A percentile compares a stretch with the other conserved stretches of the same genome.
These are phyloP conservation scores for Drechslerella stenobrocha DNA, from an alignment of 2,329 filamentous ascomycete genomes.

Conservation along the genomic window DNA sequence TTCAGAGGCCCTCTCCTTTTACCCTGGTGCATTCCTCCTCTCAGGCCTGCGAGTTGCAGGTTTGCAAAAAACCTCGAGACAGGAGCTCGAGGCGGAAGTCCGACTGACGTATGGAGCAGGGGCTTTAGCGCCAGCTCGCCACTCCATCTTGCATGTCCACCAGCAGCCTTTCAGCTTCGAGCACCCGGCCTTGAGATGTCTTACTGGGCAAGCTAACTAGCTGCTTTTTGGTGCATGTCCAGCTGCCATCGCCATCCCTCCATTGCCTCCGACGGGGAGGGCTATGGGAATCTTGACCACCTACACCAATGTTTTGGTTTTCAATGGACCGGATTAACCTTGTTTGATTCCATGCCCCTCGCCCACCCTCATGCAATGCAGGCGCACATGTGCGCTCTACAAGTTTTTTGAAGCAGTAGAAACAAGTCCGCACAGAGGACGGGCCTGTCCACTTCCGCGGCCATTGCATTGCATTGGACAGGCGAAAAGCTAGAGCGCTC, in stretches of 20 bases:
- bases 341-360: too few relatives aligned
- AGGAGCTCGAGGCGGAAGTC: slow-evolving; percentile 4
- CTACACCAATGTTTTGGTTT: not conserved
- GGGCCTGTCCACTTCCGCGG: too few relatives aligned
- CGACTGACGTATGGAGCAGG: not conserved
- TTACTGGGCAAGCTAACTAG: not conserved
- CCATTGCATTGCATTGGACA: too few relatives aligned
- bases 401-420: too few relatives aligned
- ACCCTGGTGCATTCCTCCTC: not conserved
- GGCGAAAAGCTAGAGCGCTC: too few relatives aligned
- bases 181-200: not conserved
- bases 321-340: not conserved
- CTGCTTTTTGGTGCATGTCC: slow-evolving; percentile 6
- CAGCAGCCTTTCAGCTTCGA: not conserved
- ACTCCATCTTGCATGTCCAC: slow-evolving; percentile 1
- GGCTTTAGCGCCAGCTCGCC: slow-evolving; percentile 8
- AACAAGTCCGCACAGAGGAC: too few relatives aligned
- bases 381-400: not conserved
- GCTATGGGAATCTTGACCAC: not conserved
- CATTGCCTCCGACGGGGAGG: not conserved
- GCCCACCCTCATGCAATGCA: slow-evolving; percentile 1
- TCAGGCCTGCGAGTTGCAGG: slow-evolving; percentile 7
- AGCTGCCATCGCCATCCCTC: slow-evolving; percentile 3
- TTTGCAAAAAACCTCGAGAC: slow-evolving; percentile 1
- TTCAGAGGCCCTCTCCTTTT: not conserved